Evolutionary conservation across 108 stramenopile genomes (phyloP).

Genomic region (Skeletonema tropicum): DNA sequence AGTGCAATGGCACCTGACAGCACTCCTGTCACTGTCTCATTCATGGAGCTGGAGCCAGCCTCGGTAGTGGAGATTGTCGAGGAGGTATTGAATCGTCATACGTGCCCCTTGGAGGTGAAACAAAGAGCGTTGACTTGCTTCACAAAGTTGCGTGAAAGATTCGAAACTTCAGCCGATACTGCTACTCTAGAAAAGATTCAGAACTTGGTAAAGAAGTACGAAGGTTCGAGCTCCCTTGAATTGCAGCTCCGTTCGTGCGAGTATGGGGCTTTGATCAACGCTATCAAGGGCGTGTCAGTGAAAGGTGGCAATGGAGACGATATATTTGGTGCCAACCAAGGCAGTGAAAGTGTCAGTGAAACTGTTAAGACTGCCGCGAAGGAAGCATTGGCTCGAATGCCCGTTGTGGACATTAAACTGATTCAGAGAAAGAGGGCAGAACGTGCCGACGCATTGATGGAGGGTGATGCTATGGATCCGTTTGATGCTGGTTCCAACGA

Average conservation of each 20-base stretch:
- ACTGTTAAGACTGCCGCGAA: constrained; percentile 74
- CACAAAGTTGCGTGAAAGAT: constrained; percentile 88
- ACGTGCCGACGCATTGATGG: constrained; percentile 38
- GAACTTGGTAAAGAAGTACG: constrained; percentile 66
- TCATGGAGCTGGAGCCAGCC: constrained; percentile 65
- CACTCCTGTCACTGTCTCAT: constrained; percentile 58
- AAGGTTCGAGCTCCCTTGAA: constrained; percentile 86
- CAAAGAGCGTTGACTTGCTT: constrained; percentile 86
- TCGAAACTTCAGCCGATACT: constrained; percentile 69
- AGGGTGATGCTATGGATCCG: constrained; percentile 37
- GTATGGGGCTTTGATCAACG: constrained; percentile 87
- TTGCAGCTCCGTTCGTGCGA: constrained; percentile 95
- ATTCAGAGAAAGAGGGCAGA: constrained; percentile 72
- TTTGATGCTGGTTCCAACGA: constrained; percentile 41
- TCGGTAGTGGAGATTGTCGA: constrained; percentile 76
- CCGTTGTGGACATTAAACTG: constrained; percentile 89
- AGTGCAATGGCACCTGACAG: not conserved
- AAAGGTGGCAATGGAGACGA: constrained; percentile 55
- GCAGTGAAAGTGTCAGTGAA: constrained; percentile 50
- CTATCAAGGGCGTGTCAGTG: constrained; percentile 54
- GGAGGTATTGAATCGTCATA: constrained; percentile 68
- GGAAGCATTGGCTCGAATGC: constrained; percentile 94
- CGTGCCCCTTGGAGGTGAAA: constrained; percentile 77
- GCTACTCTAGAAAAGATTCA: constrained; percentile 63
- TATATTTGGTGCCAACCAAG: constrained; percentile 60